Conservation (phyloP, 371 early-diverging fungal species). For the Actinomortierella wolfii region DNA sequence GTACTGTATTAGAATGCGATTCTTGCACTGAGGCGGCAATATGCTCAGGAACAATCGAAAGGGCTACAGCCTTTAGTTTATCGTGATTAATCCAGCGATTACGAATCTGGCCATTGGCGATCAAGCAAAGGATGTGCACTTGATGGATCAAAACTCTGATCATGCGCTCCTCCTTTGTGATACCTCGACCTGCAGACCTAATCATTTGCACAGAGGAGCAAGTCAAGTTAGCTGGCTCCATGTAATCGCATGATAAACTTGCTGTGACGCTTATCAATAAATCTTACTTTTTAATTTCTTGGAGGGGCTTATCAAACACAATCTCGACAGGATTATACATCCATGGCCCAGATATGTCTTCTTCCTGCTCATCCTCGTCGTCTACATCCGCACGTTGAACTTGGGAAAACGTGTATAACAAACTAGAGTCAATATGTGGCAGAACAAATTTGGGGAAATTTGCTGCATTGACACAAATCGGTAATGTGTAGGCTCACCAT, state of each 20-base stretch:
- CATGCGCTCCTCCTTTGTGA: conserved; percentile 50
- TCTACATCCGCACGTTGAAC: conserved; percentile 1
- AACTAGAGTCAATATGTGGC: neutral
- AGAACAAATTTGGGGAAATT: neutral
- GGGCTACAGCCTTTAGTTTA: conserved; percentile 33
- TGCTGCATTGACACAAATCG: neutral
- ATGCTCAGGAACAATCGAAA: conserved; percentile 26
- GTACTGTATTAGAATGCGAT: conserved; percentile 1
- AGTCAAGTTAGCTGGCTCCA: neutral
- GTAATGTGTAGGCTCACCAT: neutral
- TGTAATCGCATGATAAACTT: neutral
- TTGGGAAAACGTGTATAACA: neutral
- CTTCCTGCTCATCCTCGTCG: conserved; percentile 5
- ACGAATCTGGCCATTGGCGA: conserved; percentile 47
- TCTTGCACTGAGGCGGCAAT: conserved; percentile 19
- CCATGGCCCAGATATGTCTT: conserved; percentile 42
- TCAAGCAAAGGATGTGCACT: conserved; percentile 51
- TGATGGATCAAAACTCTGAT: conserved; percentile 50
- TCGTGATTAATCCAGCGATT: conserved; percentile 53
- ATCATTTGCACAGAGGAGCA: neutral
- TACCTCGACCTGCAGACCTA: conserved; percentile 22
- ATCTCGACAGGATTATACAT: conserved; percentile 43
- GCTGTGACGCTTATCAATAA: neutral
- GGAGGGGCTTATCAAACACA: conserved; percentile 32
- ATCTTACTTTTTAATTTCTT: conserved; percentile 25